These are phyloP conservation scores for Laguncularia racemosa DNA, from an alignment of 345 rosid genomes.

Conservation along the genomic window DNA sequence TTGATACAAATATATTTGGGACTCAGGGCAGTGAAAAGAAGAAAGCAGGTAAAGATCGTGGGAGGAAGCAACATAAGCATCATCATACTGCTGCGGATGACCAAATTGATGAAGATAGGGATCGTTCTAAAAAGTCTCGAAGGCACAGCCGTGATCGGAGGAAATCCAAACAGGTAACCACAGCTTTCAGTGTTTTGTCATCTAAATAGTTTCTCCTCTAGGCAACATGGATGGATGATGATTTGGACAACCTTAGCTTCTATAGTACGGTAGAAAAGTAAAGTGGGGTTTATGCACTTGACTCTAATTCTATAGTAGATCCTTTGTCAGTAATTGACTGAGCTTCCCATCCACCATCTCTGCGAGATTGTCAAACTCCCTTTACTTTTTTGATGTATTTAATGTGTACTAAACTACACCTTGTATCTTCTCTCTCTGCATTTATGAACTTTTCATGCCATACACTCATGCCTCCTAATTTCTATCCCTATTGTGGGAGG, in stretches of 20 bases:
- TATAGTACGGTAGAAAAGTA: too few species aligned
- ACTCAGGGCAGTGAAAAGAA: constrained; percentile 34
- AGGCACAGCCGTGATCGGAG: constrained; percentile 47
- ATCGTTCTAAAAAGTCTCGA: constrained; percentile 40
- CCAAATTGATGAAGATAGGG: constrained; percentile 44
- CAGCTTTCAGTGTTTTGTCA: not conserved
- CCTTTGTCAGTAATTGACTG: too few species aligned
- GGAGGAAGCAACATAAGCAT: constrained; percentile 52
- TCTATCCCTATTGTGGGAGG: too few species aligned
- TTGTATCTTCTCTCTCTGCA: too few species aligned
- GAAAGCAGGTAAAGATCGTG: constrained; percentile 51
- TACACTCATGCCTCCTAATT: too few species aligned
- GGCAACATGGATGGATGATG: not conserved
- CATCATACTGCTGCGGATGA: constrained; percentile 38
- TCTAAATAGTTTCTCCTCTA: not conserved
- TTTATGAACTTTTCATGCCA: too few species aligned
- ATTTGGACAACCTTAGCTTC: too few species aligned
- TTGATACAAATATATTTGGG: constrained; percentile 32
- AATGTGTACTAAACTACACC: too few species aligned
- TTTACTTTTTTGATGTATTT: constrained; percentile 5
- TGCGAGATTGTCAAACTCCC: not conserved
- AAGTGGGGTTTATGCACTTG: too few species aligned
- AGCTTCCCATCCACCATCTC: too few species aligned
- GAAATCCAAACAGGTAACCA: constrained; percentile 55
- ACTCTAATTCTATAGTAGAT: too few species aligned